A percentile compares a stretch with the other conserved stretches of the same genome.
These are phyloP conservation scores for Blastobotrys attinorum DNA, from an alignment of 805 yeast genomes.

Conservation along the genomic window DNA sequence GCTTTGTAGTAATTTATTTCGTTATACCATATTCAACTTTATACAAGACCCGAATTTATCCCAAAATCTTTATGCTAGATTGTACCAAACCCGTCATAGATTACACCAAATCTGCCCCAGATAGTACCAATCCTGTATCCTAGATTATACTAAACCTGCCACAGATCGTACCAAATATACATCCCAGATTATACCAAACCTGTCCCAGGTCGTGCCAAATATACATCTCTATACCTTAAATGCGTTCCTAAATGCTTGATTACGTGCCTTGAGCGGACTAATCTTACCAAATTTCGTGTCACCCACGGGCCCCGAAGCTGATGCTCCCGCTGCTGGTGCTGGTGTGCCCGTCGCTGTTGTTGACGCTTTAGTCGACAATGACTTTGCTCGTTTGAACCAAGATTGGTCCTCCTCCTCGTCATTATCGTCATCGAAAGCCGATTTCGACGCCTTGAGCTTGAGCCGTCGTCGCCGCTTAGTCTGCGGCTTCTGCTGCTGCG, in stretches of 20 bases:
- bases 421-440: constrained; percentile 10
- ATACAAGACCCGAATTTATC: too few species aligned
- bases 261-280: constrained; percentile 10
- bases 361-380: background rate
- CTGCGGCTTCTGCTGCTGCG: background rate
- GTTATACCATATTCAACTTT: too few species aligned
- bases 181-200: too few species aligned
- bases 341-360: too few species aligned
- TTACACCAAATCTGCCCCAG: too few species aligned
- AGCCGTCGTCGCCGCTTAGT: constrained; percentile 9
- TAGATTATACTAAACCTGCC: too few species aligned
- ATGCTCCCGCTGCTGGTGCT: background rate
- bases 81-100: too few species aligned
- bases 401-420: constrained; percentile 14
- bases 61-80: too few species aligned
- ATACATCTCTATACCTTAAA: constrained; percentile 7
- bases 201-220: too few species aligned
- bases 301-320: background rate
- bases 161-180: too few species aligned
- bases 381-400: constrained; percentile 11
- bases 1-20: too few species aligned
- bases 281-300: background rate
- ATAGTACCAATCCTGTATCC: too few species aligned
- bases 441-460: constrained; percentile 9
- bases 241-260: constrained; percentile 7